Conservation (phyloP, 2,329 filamentous ascomycete species). For the Phoma sp. region DNA sequence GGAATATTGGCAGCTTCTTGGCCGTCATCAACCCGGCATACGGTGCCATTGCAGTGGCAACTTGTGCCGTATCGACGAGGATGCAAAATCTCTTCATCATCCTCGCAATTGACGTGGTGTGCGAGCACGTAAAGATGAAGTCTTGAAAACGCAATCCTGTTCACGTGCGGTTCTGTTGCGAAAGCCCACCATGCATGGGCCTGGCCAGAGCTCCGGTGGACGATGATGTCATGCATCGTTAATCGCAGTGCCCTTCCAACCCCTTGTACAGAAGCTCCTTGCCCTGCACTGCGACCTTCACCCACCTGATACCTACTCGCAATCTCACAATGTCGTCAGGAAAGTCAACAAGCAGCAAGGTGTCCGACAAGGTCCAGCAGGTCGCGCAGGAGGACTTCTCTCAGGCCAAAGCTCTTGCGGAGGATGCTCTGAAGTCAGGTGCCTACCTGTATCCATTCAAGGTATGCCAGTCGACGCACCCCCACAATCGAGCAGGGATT, state of each 20-base stretch:
- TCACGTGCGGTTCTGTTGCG: not conserved
- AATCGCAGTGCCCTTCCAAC: not conserved
- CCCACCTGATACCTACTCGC: conserved; percentile 10
- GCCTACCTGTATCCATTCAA: conserved; percentile 88
- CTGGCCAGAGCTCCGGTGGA: not conserved
- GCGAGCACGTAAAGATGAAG: not conserved
- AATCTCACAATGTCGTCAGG: conserved; percentile 19
- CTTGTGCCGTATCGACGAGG: not conserved
- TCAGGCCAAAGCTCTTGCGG: conserved; percentile 67
- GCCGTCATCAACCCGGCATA: not conserved
- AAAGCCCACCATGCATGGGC: not conserved
- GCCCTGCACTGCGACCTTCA: conserved; percentile 10
- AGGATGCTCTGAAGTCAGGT: conserved; percentile 74
- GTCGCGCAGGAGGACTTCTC: conserved; percentile 72
- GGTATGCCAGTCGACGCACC: conserved; percentile 42
- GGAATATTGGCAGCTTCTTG: too few relatives aligned
- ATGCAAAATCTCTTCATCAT: not conserved
- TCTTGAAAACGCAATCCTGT: not conserved
- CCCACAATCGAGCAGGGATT: conserved; percentile 1
- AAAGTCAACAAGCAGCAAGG: conserved; percentile 23
- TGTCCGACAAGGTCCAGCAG: conserved; percentile 61
- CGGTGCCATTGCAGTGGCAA: conserved; percentile 6
- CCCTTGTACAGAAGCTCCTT: not conserved
- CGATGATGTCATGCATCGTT: conserved; percentile 2
- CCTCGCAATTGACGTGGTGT: conserved; percentile 2